phyloP scores from a whole-genome alignment of 768 basidiomycete genomes.

The Rhodocollybia butyracea region DNA sequence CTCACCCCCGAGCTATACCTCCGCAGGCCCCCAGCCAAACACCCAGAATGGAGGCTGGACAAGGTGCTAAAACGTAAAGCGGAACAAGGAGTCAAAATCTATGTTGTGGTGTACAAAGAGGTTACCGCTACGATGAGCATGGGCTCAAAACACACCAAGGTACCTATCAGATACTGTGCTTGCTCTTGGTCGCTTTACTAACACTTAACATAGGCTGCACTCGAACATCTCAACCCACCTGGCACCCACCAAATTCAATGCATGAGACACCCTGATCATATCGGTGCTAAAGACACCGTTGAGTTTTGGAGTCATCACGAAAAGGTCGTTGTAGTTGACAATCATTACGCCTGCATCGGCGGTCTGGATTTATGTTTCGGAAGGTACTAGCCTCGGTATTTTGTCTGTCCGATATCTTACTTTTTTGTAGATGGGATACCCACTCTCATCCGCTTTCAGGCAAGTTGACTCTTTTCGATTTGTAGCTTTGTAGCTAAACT shows the following conservation, averaged over 20 bases:
- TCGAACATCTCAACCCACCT: slow-evolving; percentile 76
- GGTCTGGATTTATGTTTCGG: slow-evolving; percentile 97
- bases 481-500: too few species aligned
- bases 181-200: not conserved
- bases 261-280: slow-evolving; percentile 90
- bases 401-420: not conserved
- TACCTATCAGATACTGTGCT: slow-evolving; percentile 15
- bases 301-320: slow-evolving; percentile 94
- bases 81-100: slow-evolving; percentile 86
- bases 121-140: slow-evolving; percentile 91
- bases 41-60: slow-evolving; percentile 90
- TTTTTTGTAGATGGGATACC: slow-evolving; percentile 70
- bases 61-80: slow-evolving; percentile 84
- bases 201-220: slow-evolving; percentile 43
- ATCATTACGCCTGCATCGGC: slow-evolving; percentile 82
- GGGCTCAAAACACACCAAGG: slow-evolving; percentile 85
- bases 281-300: slow-evolving; percentile 77
- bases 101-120: slow-evolving; percentile 95
- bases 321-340: slow-evolving; percentile 88
- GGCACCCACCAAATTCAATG: slow-evolving; percentile 63
- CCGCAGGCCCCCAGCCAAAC: slow-evolving; percentile 82
- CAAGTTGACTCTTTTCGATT: too few species aligned
- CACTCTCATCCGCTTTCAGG: slow-evolving; percentile 84
- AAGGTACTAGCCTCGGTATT: slow-evolving; percentile 30
- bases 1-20: slow-evolving; percentile 93